These are phyloP conservation scores for Solanum hybrid DNA, from an alignment of 305 asterid species.

Conservation along the genomic window DNA sequence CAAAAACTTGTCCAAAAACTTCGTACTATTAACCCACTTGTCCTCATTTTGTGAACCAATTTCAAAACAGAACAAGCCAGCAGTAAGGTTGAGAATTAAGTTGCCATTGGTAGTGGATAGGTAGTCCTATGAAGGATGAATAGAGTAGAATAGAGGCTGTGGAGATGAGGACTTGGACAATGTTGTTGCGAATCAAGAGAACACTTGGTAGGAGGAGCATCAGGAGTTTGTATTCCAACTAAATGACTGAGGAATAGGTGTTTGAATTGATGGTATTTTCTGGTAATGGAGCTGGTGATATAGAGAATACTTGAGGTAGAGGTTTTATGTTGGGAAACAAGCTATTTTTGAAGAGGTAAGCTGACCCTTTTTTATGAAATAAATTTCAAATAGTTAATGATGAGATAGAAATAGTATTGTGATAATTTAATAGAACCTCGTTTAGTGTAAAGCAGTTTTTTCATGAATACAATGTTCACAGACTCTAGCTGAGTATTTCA, in stretches of 20 bases:
- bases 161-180: not conserved
- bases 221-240: not conserved
- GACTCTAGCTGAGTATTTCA: not conserved
- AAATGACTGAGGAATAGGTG: not conserved
- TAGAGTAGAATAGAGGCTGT: not conserved
- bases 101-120: not conserved
- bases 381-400: not conserved
- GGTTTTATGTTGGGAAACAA: not conserved
- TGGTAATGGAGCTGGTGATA: not conserved
- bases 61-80: not conserved
- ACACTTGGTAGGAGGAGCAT: not conserved
- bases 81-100: not conserved
- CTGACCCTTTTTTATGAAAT: not conserved
- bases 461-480: not conserved
- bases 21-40: not conserved
- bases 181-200: not conserved
- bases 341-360: not conserved
- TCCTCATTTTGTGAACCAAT: not conserved
- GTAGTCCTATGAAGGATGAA: not conserved
- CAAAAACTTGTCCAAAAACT: not conserved
- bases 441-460: not conserved
- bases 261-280: not conserved
- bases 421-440: not conserved
- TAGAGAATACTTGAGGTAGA: not conserved
- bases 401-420: not conserved